Evolutionary conservation across 768 basidiomycete species (phyloP), one percentile per base, ranked within the genome.

Genomic region (Lentinula edodes): DNA sequence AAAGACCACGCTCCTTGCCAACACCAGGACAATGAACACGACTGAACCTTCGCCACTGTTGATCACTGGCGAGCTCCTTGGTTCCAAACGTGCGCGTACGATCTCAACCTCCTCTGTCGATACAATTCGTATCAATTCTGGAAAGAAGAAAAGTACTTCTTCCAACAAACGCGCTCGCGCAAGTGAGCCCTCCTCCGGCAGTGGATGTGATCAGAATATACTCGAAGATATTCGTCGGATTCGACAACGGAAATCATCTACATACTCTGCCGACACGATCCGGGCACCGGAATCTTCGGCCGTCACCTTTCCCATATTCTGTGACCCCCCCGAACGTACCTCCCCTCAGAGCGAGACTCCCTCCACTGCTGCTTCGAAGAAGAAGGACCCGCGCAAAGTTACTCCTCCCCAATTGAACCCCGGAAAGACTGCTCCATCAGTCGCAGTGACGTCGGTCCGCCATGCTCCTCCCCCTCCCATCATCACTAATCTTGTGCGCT

Each of bases 401-500:
- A 52, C 50, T 35, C 59, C 59, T 42, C 51, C 58, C 35, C 51
- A 51, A 35, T 32, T 60, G n/a, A 60, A 60, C 36, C 58, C 59
- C 0, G 59, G 59, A 7, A 50, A 50, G 51, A n/a, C 50, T 28
- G 48, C 59, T 18, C 59, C 59, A 15, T 50, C 45, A 35, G 58
- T 59, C 42, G 58, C 58, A 9, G 43, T 59, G 35, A 32, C 58
- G 15, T n/a, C 59, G 16, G 36, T 52, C 15, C 48, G 59, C 18
- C 39, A 60, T 28, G 59, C 59, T 32, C 59, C 59, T 23, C 59
- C 59, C 16, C 59, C 59, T 60, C 59, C 59, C 13, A 38, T 60
- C 35, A 23, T 51, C 23, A 5, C 50, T 13, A 16, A 16, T 32
- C 23, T 28, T 32, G 46, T 48, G 10, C 48, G 59, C 20, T 32